These are phyloP conservation scores for Xylaria sp. DNA, from an alignment of 2,329 filamentous ascomycete species.

Conservation along the genomic window DNA sequence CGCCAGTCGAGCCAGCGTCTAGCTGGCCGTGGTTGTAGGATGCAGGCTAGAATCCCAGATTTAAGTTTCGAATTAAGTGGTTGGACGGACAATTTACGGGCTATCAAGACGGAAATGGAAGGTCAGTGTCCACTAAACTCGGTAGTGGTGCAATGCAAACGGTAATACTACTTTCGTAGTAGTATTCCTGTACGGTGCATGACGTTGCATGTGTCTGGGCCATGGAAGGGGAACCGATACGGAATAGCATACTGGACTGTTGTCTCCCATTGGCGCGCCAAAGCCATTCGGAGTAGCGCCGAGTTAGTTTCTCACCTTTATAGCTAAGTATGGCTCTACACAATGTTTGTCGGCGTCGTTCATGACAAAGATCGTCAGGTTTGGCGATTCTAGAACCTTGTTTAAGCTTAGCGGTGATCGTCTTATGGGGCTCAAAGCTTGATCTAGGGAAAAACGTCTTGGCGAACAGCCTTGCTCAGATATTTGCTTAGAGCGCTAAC, in stretches of 20 bases:
- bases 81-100: conserved; percentile 29
- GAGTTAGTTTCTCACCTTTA: background rate
- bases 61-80: conserved; percentile 8
- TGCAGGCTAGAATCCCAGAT: background rate
- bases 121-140: conserved; percentile 15
- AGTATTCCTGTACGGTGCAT: background rate
- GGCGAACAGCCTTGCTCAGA: background rate
- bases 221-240: background rate
- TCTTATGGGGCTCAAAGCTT: background rate
- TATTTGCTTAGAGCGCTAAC: background rate
- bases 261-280: background rate
- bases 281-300: background rate
- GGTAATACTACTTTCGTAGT: conserved; percentile 9
- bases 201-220: background rate
- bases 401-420: background rate
- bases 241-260: background rate
- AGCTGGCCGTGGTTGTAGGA: background rate
- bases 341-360: background rate
- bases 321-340: background rate
- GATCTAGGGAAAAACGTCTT: background rate
- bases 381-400: background rate
- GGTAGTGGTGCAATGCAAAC: conserved; percentile 4
- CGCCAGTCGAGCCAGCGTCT: conserved; percentile 16
- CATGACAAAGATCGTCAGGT: background rate
- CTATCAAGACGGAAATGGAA: conserved; percentile 18